Conservation (phyloP, 2,329 filamentous ascomycete species). For the Pyrenochaeta sp. region DNA sequence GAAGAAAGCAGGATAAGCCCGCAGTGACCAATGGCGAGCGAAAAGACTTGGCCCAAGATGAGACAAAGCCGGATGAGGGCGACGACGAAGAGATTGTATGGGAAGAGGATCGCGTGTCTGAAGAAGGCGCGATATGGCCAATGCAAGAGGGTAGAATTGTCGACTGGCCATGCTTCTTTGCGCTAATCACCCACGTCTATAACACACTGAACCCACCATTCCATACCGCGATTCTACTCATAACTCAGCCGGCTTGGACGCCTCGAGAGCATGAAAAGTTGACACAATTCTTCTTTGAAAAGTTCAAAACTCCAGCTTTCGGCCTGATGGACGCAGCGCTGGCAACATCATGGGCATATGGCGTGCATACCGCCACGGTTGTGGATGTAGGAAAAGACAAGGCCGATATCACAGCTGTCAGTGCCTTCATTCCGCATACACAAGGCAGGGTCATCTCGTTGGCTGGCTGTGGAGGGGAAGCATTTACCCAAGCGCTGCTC, state of each 20-base stretch:
- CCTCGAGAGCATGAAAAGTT: conserved; percentile 85
- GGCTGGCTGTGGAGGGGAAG: conserved; percentile 80
- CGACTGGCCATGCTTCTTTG: conserved; percentile 92
- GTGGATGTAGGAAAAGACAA: conserved; percentile 93
- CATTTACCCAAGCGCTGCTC: conserved; percentile 78
- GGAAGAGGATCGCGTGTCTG: conserved; percentile 87
- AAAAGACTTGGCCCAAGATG: conserved; percentile 26
- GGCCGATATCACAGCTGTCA: conserved; percentile 89
- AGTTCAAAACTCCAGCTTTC: conserved; percentile 92
- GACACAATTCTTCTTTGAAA: conserved; percentile 95
- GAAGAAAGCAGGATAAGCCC: conserved; percentile 53
- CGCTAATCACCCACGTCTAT: conserved; percentile 91
- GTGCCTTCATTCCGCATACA: conserved; percentile 80
- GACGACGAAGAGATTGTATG: conserved; percentile 71
- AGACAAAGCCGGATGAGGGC: conserved; percentile 49
- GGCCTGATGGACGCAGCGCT: conserved; percentile 89
- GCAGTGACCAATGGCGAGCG: conserved; percentile 41
- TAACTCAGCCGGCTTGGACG: conserved; percentile 90
- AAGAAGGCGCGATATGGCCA: conserved; percentile 90
- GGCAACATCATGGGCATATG: conserved; percentile 83
- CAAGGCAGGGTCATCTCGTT: conserved; percentile 69
- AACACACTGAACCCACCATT: conserved; percentile 88
- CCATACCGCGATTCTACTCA: conserved; percentile 91
- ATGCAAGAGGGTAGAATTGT: conserved; percentile 82
- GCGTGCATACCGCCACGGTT: conserved; percentile 80